These are phyloP conservation scores for Suillus clintonianus DNA, from an alignment of 768 basidiomycete species.

Conservation along the genomic window DNA sequence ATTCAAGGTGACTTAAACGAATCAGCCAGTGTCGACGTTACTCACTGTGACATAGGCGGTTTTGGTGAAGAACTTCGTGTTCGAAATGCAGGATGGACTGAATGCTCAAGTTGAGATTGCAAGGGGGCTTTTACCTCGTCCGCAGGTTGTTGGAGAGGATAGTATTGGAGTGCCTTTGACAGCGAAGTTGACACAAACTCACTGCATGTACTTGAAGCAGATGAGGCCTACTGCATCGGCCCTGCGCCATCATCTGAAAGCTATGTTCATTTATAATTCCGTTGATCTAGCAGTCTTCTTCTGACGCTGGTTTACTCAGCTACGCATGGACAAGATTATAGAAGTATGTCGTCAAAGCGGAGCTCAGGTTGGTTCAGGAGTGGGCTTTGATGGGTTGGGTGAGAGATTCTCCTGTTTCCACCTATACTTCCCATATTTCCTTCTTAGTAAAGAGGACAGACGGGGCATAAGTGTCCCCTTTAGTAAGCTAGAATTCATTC, in stretches of 20 bases:
- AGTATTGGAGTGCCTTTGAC: too few relatives aligned
- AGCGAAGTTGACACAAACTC: constrained; percentile 83
- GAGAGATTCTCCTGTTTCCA: too few relatives aligned
- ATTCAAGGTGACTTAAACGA: constrained; percentile 36
- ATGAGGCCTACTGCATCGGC: constrained; percentile 89
- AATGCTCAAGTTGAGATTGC: constrained; percentile 5
- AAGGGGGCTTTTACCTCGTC: constrained; percentile 12
- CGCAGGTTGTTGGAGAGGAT: too few relatives aligned
- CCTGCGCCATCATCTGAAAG: constrained; percentile 88
- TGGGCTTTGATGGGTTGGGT: too few relatives aligned
- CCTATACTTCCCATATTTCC: too few relatives aligned
- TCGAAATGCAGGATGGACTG: constrained; percentile 11
- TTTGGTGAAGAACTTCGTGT: constrained; percentile 31
- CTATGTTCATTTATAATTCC: constrained; percentile 60
- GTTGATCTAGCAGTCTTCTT: neutral
- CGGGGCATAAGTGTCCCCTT: too few relatives aligned
- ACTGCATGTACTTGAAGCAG: constrained; percentile 83
- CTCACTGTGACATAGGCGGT: constrained; percentile 33
- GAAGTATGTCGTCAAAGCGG: constrained; percentile 79
- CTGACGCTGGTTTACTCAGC: constrained; percentile 41
- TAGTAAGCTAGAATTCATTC: too few relatives aligned
- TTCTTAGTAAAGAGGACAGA: too few relatives aligned
- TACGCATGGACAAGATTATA: constrained; percentile 86
- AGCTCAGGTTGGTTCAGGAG: constrained; percentile 69
- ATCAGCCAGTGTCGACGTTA: neutral